phyloP scores from a whole-genome alignment of 1,284 basidiomycete species.

The Puccinia triticina region DNA sequence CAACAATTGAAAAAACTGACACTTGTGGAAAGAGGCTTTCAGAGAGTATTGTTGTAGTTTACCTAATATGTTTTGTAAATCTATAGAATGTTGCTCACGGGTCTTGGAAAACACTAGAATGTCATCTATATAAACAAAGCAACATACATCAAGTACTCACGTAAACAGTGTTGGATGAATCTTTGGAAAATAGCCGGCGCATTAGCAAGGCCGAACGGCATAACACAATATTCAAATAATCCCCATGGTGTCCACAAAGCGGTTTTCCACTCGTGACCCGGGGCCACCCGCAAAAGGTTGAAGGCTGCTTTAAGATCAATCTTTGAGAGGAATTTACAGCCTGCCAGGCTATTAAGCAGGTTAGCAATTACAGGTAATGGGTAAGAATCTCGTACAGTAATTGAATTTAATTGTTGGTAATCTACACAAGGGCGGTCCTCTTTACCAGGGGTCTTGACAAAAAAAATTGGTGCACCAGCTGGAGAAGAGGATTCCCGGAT shows the following conservation, averaged over 20 bases:
- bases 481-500: constrained; percentile 44
- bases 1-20: constrained; percentile 16
- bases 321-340: too few relatives aligned
- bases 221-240: constrained; percentile 21
- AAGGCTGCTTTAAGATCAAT: too few relatives aligned
- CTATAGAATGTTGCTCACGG: not conserved
- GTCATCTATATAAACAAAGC: constrained; percentile 37
- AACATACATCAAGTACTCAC: constrained; percentile 35
- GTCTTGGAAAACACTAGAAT: constrained; percentile 37
- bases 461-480: too few relatives aligned
- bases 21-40: constrained; percentile 8
- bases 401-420: too few relatives aligned
- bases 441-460: too few relatives aligned
- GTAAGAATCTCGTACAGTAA: constrained; percentile 52
- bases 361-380: constrained; percentile 24
- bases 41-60: constrained; percentile 11
- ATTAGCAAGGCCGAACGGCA: constrained; percentile 35
- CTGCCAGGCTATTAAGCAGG: constrained; percentile 53
- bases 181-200: constrained; percentile 25
- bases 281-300: too few relatives aligned
- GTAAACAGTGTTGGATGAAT: constrained; percentile 30
- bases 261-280: constrained; percentile 52
- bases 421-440: too few relatives aligned
- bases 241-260: constrained; percentile 50
- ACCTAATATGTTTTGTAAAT: not conserved